phyloP scores from a whole-genome alignment of 2,329 filamentous ascomycete genomes.

The Aspergillus caelatus region DNA sequence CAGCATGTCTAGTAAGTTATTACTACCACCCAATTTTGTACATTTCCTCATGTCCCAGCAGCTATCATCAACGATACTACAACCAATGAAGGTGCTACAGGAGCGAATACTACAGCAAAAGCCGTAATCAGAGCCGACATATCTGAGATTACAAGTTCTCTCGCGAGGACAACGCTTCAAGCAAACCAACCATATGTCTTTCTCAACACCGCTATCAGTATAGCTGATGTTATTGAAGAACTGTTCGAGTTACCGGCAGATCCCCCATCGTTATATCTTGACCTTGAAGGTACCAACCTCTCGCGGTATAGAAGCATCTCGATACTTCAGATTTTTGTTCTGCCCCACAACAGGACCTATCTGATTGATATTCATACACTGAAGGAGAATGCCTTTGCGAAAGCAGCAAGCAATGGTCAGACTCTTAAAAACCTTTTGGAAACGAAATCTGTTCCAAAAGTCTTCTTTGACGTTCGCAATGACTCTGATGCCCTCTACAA shows the following conservation, averaged over 20 bases:
- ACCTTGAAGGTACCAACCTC: constrained; percentile 54
- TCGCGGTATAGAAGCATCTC: constrained; percentile 49
- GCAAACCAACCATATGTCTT: neutral
- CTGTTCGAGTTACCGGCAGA: neutral
- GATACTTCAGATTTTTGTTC: constrained; percentile 46
- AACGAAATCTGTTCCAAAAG: constrained; percentile 48
- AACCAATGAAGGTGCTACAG: neutral
- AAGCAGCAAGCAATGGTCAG: constrained; percentile 20
- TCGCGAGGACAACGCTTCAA: neutral
- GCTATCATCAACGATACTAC: neutral
- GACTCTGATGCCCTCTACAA: constrained; percentile 59
- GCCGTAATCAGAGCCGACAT: neutral
- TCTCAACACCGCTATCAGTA: neutral
- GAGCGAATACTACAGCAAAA: neutral
- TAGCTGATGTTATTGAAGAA: neutral
- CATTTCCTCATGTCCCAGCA: neutral
- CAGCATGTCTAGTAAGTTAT: too few relatives aligned
- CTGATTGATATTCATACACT: constrained; percentile 52
- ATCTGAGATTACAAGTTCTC: neutral
- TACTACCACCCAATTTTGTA: neutral
- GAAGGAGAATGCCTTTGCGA: constrained; percentile 43
- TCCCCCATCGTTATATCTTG: constrained; percentile 49
- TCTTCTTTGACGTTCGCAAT: constrained; percentile 62
- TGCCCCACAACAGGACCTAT: constrained; percentile 35
- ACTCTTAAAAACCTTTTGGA: constrained; percentile 50